Evolutionary conservation across 1,284 basidiomycete genomes (phyloP).

Genomic region (Pseudozyma sp.): DNA sequence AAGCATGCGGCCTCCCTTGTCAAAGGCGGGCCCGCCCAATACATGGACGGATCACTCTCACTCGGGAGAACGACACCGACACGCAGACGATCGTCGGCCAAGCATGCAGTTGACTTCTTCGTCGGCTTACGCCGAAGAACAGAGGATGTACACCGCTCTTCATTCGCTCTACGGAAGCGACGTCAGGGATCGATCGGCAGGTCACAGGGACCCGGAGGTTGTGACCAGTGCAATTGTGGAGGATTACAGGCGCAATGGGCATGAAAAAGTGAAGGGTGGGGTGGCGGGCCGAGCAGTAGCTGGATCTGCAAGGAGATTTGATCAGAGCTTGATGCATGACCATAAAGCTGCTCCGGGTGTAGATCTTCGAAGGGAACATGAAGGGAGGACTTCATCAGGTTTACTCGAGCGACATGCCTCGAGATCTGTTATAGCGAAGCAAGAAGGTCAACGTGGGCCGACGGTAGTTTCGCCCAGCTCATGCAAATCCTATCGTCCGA

Average conservation of each 20-base stretch:
- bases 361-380: too few species aligned
- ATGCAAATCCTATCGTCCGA: too few species aligned
- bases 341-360: too few species aligned
- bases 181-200: background rate
- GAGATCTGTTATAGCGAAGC: too few species aligned
- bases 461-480: too few species aligned
- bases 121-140: background rate
- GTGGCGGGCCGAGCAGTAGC: too few species aligned
- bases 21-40: background rate
- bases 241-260: background rate
- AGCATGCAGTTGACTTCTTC: background rate
- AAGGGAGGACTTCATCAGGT: too few species aligned
- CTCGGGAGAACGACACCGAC: background rate
- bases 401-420: too few species aligned
- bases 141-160: background rate
- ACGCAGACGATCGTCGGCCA: background rate
- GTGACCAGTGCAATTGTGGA: background rate
- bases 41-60: background rate
- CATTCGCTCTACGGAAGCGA: background rate
- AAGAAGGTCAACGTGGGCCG: too few species aligned
- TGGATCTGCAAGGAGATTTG: too few species aligned
- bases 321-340: too few species aligned
- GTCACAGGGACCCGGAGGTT: background rate
- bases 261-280: background rate
- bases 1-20: conserved; percentile 2